Conservation (phyloP, 2,329 filamentous ascomycete genomes). For the Aspergillus sp. region DNA sequence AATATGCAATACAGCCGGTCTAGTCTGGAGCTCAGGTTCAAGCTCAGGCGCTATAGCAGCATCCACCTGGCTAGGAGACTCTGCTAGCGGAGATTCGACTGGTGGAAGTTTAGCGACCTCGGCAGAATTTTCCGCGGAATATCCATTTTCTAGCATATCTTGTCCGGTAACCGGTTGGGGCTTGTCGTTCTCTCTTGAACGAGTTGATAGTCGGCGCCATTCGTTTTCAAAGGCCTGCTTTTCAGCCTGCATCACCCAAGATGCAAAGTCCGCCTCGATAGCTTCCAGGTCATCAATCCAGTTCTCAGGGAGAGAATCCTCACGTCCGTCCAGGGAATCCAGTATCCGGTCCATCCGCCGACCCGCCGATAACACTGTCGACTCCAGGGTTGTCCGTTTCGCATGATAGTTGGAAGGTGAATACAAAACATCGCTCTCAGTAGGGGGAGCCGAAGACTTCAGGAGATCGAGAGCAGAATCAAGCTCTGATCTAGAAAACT, state of each 20-base stretch:
- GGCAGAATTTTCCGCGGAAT: not conserved
- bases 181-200: slow-evolving; percentile 6
- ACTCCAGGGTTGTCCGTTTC: slow-evolving; percentile 58
- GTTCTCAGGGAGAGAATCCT: slow-evolving; percentile 77
- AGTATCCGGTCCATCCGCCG: slow-evolving; percentile 79
- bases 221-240: slow-evolving; percentile 69
- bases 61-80: not conserved
- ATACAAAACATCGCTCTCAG: slow-evolving; percentile 27
- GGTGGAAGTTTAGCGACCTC: not conserved
- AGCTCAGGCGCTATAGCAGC: not conserved
- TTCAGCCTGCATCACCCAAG: slow-evolving; percentile 80
- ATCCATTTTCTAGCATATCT: not conserved
- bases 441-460: slow-evolving; percentile 24
- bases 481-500: slow-evolving; percentile 37
- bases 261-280: slow-evolving; percentile 73
- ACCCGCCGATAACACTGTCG: slow-evolving; percentile 69
- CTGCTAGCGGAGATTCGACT: not conserved
- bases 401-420: slow-evolving; percentile 42
- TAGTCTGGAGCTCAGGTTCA: not conserved
- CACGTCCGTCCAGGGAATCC: slow-evolving; percentile 77
- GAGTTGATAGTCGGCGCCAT: slow-evolving; percentile 30
- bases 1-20: slow-evolving; percentile 9
- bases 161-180: not conserved
- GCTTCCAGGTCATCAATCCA: slow-evolving; percentile 88
- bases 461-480: slow-evolving; percentile 34